Evolutionary conservation across 208 protist species (phyloP), one percentile per base, ranked within the genome.

Genomic region (Wallacemonas sp.): DNA sequence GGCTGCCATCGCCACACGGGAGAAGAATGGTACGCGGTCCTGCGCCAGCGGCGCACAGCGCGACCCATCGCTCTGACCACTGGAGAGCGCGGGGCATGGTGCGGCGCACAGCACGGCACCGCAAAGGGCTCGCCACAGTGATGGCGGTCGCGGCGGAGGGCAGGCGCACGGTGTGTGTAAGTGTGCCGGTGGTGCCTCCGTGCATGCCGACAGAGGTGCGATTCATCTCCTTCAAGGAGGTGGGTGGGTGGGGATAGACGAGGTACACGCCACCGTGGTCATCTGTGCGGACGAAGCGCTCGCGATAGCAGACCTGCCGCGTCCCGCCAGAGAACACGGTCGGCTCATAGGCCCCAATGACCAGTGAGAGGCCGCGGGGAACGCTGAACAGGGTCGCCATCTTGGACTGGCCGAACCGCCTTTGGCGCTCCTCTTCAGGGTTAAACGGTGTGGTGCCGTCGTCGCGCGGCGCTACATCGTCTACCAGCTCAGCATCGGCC

Each of bases 1-100:
- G 76, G 56, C 76, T 70, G 21, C 88, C 88, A 55, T 94, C 88
- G 11, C 71, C 66, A 47, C 85, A 88, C 3, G 77, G 77, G 31
- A 91, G 33, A 36, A 88, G 55, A 34, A 88, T 45, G 39, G 70
- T 39, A 19, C 62, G 62, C 27, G 64, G 41, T 53, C 65, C 58
- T 21, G 41, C 33, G 58, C 70, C 64, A 53, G 75, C 28, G 59
- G 70, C 59, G 62, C 51, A 47, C 73, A 69, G 33, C 63, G 68
- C 41, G 53, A 66, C 44, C 56, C 56, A 62, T 3, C 61, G 39
- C 61, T 66, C 61, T 8, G 27, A 59, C 59, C 58, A 67, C 67
- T 72, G 73, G 62, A 77, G 70, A 36, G 66, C 71, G 63, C 44
- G 28, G 17, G 34, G 33, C 44, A 58, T 53, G 60, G 62, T 31